Evolutionary conservation across 352 stramenopile genomes (phyloP), one percentile per base, ranked within the genome.

Genomic region (Phytophthora niederhauseri): DNA sequence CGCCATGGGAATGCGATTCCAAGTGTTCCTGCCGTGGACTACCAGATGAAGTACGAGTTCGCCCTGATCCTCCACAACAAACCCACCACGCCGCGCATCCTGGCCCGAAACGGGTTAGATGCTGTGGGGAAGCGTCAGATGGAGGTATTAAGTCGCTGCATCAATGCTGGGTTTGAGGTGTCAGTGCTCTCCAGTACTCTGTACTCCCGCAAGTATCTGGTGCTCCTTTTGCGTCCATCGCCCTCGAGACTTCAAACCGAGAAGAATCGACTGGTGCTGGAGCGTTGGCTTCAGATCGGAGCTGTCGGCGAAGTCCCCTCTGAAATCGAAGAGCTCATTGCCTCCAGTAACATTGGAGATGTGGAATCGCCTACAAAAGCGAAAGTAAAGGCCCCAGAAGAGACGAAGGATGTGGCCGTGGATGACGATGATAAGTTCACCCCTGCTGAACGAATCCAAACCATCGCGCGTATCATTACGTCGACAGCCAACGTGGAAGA

Each of bases 381-480:
- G 15, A 57, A 54, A 46, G 15, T 26, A 0, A 34, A n/a, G 55
- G 73, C 28, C 4, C 45, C 9, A 28, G 72, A 80, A 17, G 70
- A 81, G 34, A 24, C 53, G 8, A 61, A 70, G n/a, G 57, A 64
- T 9, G 70, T 75, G 36, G 68, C 65, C 11, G 28, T 76, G 6
- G 76, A 88, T 36, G 83, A 88, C 4, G 86, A 93, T 61, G 66
- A 74, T 50, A 93, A 93, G 67, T 94, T 94, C 57, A 94, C 86
- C 7, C 88, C 88, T 5, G 88, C 88, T 12, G 88, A 95, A 50
- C 85, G 88, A 6, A 86, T 95, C 15, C 88, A 95, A 62, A 93
- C 88, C 0, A 95, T 95, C 43, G 88, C 84, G 5, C 88, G 88
- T n/a, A 95, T 95, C 61, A 91, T 95, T 61, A 93, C n/a, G n/a